Base-by-base conservation (phyloP, 2,329 filamentous ascomycete genomes). In the Venturia nashicola region DNA sequence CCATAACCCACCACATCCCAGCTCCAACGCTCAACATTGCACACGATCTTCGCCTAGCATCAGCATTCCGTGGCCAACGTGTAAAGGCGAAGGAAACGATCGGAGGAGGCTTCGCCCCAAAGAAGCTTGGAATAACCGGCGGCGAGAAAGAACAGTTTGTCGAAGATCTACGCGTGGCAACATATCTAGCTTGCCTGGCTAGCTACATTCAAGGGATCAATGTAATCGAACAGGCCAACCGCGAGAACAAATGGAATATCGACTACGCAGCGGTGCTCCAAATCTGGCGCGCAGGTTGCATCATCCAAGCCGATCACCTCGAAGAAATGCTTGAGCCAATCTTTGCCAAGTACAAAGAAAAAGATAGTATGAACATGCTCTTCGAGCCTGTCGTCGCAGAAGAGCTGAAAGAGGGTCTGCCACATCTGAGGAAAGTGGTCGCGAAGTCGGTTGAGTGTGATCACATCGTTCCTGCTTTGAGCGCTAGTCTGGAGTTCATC, bases 211-310 rank as follows among this genome's bases (percentile, higher is more conserved):
- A 90, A 71, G 86, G 86, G 7, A 76, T 89, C 60, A 83, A 87
- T 68, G 74, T 88, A 59, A 84, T 89, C 67, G 80, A 82, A 5
- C 78, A 78, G 34, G 82, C 83, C 0, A 82, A 86, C 68, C 74
- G 77, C 51, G 75, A 82, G 40, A 79, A 87, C 69, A 77, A 78
- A 40, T 89, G 86, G 86, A 76, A 77, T 48, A 78, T 86, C 65
- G 73, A 83, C 67, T 81, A 81, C 68, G 70, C 71, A 16, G 75
- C 78, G 36, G 76, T 84, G 2, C 74, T 84, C 59, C 78, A 83
- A 69, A 85, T 89, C 67, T 89, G 86, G 87, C 81, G 85, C 2
- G 83, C 79, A 0, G 86, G 87, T 8, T 89, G 86, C 72, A 89
- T 90, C 72, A 89, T 90, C 70, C 82, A 86, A 69, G 81, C 83